A percentile compares a stretch with the other conserved stretches of the same genome.
These are phyloP conservation scores for Camellia sinensis DNA, from an alignment of 148 eudicot species.

Conservation along the genomic window DNA sequence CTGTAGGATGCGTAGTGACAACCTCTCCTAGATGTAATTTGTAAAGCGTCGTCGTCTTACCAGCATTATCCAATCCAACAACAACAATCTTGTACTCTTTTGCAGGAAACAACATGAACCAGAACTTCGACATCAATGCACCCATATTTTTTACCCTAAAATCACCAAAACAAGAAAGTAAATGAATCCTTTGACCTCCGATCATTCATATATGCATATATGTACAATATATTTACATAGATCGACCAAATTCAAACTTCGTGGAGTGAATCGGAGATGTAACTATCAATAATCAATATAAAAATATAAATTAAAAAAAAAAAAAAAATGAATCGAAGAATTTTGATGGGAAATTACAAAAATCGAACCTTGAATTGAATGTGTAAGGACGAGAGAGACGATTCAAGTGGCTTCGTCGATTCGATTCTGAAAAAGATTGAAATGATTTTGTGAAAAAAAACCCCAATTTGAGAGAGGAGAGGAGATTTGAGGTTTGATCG, in stretches of 20 bases:
- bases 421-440: background rate
- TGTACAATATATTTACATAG: background rate
- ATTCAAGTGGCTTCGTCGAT: background rate
- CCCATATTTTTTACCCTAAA: slow-evolving; percentile 53
- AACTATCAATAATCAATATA: background rate
- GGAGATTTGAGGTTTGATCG: background rate
- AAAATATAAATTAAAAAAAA: too few species aligned
- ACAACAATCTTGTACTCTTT: slow-evolving; percentile 96
- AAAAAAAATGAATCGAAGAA: background rate
- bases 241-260: background rate
- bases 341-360: background rate
- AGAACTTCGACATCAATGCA: slow-evolving; percentile 75
- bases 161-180: slow-evolving; percentile 11
- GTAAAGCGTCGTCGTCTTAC: slow-evolving; percentile 96
- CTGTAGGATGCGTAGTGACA: slow-evolving; percentile 97
- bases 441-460: background rate
- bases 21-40: slow-evolving; percentile 93
- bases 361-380: slow-evolving; percentile 15
- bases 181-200: background rate
- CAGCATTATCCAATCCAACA: slow-evolving; percentile 96
- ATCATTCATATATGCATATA: background rate
- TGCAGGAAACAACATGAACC: slow-evolving; percentile 99
- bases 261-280: background rate
- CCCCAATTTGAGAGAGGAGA: background rate
- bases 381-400: background rate